phyloP scores from a whole-genome alignment of 2,329 filamentous ascomycete genomes.

The Neophaeococcomyces mojaviensis region DNA sequence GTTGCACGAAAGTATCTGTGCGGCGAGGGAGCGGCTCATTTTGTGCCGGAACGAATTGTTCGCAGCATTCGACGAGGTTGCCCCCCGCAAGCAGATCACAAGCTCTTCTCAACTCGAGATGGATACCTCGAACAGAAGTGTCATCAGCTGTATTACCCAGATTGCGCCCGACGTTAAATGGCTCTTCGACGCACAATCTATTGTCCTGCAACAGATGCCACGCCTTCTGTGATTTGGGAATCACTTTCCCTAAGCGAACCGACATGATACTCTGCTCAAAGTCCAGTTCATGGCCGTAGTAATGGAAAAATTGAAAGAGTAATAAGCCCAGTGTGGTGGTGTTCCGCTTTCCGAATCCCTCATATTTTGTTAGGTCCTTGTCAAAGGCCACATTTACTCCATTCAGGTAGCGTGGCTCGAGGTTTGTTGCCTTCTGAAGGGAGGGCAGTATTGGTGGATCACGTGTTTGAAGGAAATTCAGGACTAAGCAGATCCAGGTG shows the following conservation, averaged over 20 bases:
- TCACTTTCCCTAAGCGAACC: slow-evolving; percentile 68
- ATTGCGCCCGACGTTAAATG: slow-evolving; percentile 84
- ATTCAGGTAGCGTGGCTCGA: slow-evolving; percentile 54
- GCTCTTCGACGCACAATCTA: slow-evolving; percentile 88
- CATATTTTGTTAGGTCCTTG: slow-evolving; percentile 70
- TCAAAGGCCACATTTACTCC: slow-evolving; percentile 71
- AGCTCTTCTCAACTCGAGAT: slow-evolving; percentile 79
- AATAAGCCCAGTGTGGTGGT: slow-evolving; percentile 74
- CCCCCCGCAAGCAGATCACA: slow-evolving; percentile 74
- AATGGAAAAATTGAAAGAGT: slow-evolving; percentile 92
- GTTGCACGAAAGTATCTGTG: slow-evolving; percentile 29
- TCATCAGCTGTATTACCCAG: slow-evolving; percentile 95
- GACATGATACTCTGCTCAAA: slow-evolving; percentile 80
- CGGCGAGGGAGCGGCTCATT: slow-evolving; percentile 30
- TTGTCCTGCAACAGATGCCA: slow-evolving; percentile 79
- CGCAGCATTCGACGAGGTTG: slow-evolving; percentile 75
- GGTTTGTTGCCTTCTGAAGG: slow-evolving; percentile 65
- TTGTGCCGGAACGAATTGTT: slow-evolving; percentile 79
- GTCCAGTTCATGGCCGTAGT: slow-evolving; percentile 88
- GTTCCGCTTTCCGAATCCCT: slow-evolving; percentile 69
- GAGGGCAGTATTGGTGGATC: slow-evolving; percentile 76
- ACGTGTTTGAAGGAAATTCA: slow-evolving; percentile 88
- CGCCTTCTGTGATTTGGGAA: slow-evolving; percentile 77
- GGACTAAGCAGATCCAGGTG: slow-evolving; percentile 97
- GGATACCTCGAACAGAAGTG: slow-evolving; percentile 84